Evolutionary conservation across 192 early-diverging fungal species (phyloP), one percentile per base, ranked within the genome.

Genomic region (Umbelopsis vinacea): DNA sequence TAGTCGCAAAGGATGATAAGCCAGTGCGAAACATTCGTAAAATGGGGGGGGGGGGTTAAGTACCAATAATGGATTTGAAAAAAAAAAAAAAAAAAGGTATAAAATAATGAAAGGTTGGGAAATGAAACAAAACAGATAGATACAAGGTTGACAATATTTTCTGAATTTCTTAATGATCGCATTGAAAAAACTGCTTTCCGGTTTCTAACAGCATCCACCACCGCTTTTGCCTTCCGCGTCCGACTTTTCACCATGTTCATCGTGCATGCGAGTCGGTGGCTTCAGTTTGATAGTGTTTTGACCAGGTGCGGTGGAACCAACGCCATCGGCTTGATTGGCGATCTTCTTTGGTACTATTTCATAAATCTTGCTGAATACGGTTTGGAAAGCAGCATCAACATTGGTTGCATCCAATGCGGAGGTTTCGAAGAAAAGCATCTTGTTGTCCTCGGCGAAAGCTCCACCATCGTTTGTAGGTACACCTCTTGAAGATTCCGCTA

Each of bases 351-450:
- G 77, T 23, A 75, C 67, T 3, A 22, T 68, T 43, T 79, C 53
- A 38, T 75, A 79, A 45, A 79, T 79, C 47, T 63, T 45, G 67
- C 74, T 52, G 52, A 79, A 79, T 17, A 74, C 70, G 21, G 77
- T 79, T 24, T 79, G 48, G 75, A 95, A 91, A 21, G 96, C 94
- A 71, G 88, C 87, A 45, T 94, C 90, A n/a, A 95, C 95, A 22
- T 94, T 91, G 76, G 95, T 96, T 48, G 95, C 89, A 77, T 89
- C 87, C 76, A 86, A 63, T 21, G 84, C 92, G 24, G 87, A 89
- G 29, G 96, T 93, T 82, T 98, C 95, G 46, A 92, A 84, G 72
- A 95, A 98, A 69, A 98, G 78, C 67, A 98, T 84, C 9, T 90
- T 90, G 52, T 86, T 83, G 78, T 95, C 93, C 46, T 87, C 81